Evolutionary conservation across 2,329 filamentous ascomycete species (phyloP), one percentile per base, ranked within the genome.

Genomic region (Hortaea sp.): DNA sequence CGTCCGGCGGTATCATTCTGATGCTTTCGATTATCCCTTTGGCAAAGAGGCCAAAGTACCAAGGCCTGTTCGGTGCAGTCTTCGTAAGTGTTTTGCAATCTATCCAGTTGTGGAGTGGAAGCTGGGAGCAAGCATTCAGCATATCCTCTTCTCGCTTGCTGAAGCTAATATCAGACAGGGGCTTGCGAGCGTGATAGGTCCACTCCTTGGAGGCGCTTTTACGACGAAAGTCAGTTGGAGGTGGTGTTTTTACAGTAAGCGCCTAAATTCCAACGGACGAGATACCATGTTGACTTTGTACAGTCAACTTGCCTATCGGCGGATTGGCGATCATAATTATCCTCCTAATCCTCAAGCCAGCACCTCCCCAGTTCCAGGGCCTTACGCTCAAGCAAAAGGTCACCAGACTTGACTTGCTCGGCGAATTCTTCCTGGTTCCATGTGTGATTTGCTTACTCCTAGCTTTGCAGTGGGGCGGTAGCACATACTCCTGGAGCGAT

Each of bases 401-500:
- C 7, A 50, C 64, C 0, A 66, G 73, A 28, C 63, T 76, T 48
- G 74, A 77, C 47, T 53, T 65, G 1, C 48, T 66, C 0, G 73
- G 73, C 1, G 59, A 59, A 0, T 51, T 59, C 20, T 55, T 69
- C 32, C 49, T 69, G 6, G 63, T 73, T 49, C 64, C 58, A 1
- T 60, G 61, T 5, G 48, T 65, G 3, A 61, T 73, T 42, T 72
- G 67, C 54, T 54, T 73, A 32, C 57, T 74, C 5, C 65, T 74
- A 28, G 71, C 70, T 30, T 63, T 74, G 5, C 68, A 73, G 44
- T 73, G 70, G 70, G 71, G 70, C 39, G 71, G 71, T 28, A 64
- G 60, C 48, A 69, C 63, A 44, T 72, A 71, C 44, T 55, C 53
- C 7, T 62, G 54, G 71, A 59, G 55, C 6, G 63, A 59, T 45